A percentile compares a stretch with the other conserved stretches of the same genome.
Evolutionary conservation across 2,329 filamentous ascomycete species (phyloP).

Genomic region (Ophiocordyceps unilateralis): DNA sequence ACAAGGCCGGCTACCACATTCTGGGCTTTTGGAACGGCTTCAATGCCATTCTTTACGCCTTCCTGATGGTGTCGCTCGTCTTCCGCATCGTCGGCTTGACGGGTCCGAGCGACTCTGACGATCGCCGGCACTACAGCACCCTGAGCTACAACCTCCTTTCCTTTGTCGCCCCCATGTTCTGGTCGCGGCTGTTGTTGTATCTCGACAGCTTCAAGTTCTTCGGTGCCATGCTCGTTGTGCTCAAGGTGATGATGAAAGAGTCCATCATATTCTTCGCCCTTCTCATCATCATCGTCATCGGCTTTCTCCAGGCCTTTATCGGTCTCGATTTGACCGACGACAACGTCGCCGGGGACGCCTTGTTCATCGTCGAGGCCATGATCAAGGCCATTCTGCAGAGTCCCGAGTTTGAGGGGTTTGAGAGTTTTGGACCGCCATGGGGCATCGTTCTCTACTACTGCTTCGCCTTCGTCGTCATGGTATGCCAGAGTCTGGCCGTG

Average conservation of each 20-base stretch:
- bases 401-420: constrained; percentile 78
- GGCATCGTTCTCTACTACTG: constrained; percentile 92
- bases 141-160: constrained; percentile 90
- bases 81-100: constrained; percentile 63
- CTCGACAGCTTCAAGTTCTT: constrained; percentile 92
- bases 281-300: constrained; percentile 64
- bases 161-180: constrained; percentile 91
- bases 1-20: constrained; percentile 85
- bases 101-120: constrained; percentile 27
- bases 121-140: constrained; percentile 49
- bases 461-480: constrained; percentile 96
- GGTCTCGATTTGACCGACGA: constrained; percentile 75
- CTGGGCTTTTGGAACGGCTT: constrained; percentile 96
- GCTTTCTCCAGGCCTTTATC: constrained; percentile 86
- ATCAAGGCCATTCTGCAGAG: constrained; percentile 81
- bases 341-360: constrained; percentile 47
- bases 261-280: constrained; percentile 94
- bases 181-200: constrained; percentile 81
- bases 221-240: constrained; percentile 90
- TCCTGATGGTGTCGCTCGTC: constrained; percentile 64
- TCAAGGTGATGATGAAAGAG: constrained; percentile 90
- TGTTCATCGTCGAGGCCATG: constrained; percentile 68
- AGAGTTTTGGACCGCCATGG: constrained; percentile 81
- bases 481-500: constrained; percentile 17
- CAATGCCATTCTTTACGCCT: constrained; percentile 65